Conservation (phyloP, 75 land plant species). For the Adiantum capillusveneris region DNA sequence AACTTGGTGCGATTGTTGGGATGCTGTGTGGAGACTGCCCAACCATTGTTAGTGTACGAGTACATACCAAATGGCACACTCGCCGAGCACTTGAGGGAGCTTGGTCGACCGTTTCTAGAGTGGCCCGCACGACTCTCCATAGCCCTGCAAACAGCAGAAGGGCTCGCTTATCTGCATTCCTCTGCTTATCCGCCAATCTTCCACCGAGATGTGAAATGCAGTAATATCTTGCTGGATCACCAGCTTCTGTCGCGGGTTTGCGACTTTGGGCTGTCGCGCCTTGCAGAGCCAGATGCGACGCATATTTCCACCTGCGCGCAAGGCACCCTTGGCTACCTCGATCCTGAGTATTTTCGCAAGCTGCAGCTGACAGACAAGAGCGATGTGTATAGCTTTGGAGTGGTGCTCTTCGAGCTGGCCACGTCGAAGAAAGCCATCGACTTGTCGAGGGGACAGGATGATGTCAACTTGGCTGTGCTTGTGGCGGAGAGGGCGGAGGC, state of each 20-base stretch:
- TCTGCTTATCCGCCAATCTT: conserved; percentile 41
- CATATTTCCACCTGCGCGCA: conserved; percentile 48
- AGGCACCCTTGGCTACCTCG: conserved; percentile 62
- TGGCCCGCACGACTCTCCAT: conserved; percentile 39
- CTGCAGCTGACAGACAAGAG: conserved; percentile 67
- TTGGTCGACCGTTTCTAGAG: conserved; percentile 5
- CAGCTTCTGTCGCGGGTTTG: conserved; percentile 39
- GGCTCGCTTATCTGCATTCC: conserved; percentile 44
- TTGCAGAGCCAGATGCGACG: conserved; percentile 23
- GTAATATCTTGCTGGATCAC: conserved; percentile 58
- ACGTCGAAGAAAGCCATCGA: conserved; percentile 54
- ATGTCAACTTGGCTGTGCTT: conserved; percentile 49
- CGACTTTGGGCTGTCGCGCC: conserved; percentile 48
- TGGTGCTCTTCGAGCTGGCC: conserved; percentile 55
- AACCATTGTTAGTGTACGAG: conserved; percentile 59
- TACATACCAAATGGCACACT: conserved; percentile 57
- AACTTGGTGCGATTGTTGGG: conserved; percentile 54
- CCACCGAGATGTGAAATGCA: conserved; percentile 57
- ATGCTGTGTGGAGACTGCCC: conserved; percentile 55
- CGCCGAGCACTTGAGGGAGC: conserved; percentile 34
- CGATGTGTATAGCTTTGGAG: conserved; percentile 75
- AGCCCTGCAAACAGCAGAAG: conserved; percentile 45
- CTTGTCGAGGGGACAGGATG: conserved; percentile 28
- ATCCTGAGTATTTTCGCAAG: conserved; percentile 53
- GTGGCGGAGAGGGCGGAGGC: conserved; percentile 27